Base-by-base conservation (phyloP, 768 basidiomycete species). In the Sarcomyxa edulis region DNA sequence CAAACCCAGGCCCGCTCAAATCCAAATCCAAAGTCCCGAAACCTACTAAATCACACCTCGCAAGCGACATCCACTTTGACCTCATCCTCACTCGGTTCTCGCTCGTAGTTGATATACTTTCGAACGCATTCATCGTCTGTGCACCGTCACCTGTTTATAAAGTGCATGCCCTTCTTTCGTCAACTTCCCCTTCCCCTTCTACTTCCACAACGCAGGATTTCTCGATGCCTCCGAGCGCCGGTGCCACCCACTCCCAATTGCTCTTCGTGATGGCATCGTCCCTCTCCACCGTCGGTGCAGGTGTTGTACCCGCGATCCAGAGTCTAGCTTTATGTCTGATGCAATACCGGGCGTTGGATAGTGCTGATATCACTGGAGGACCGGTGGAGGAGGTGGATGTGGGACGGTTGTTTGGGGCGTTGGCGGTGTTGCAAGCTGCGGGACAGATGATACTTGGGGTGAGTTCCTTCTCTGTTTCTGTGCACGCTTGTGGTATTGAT, bases 61-160 rank as follows among this genome's bases (percentile, higher is more conserved):
- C 73, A 16, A 67, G 66, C 16, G 84, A 83, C 48, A 83, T 88
- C 48, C 59, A 64, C 18, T 89, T 89, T 48, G 88, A 91, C 57
- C 65, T 89, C 5, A 51, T 64, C 3, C 58, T 90, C 26, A 65
- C 81, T 19, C 70, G 74, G 29, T 62, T 60, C 29, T 88, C 83
- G 3, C 65, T 90, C 44, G 43, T 81, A 32, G 49, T 86, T 42
- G 88, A 91, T 38, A 65, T 86, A 28, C 36, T 75, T 18, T 81
- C 83, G 0, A 74, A 89, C 50, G 51, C 64, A 2, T 65, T 84
- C 16, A 76, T 88, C 20, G 53, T 73, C 3, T 43, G 81, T 10
- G 54, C 71, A 2, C 78, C 82, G 16, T 73, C 78, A 7, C 46
- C 62, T 18, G n/a, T n/a, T n/a, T 54, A 54, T 42, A 49, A 54